Percentiles rank a stretch among this genome's conserved stretches.
phyloP scores from a whole-genome alignment of 1,284 basidiomycete species.

The Ceratorhiza oryzae-sativae region DNA sequence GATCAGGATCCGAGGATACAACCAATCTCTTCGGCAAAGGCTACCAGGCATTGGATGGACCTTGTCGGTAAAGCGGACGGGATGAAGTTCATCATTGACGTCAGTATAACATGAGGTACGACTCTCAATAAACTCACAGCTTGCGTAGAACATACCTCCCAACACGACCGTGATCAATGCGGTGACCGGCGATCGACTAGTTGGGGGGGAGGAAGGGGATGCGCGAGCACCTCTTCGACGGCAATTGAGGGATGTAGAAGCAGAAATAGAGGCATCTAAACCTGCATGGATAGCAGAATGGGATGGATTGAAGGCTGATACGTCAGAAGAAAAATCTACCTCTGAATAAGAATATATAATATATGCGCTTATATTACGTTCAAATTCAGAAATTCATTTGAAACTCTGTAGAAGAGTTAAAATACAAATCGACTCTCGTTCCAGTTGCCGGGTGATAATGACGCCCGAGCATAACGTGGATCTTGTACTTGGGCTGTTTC shows the following conservation, averaged over 20 bases:
- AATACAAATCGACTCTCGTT: too few species aligned
- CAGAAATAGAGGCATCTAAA: slow-evolving; percentile 15
- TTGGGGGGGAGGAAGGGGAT: not conserved
- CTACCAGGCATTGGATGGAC: slow-evolving; percentile 24
- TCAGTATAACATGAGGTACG: not conserved
- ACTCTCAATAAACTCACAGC: not conserved
- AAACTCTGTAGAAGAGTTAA: not conserved
- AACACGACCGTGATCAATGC: slow-evolving; percentile 1
- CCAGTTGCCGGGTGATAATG: too few species aligned
- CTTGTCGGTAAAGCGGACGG: slow-evolving; percentile 11
- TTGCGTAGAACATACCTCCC: slow-evolving; percentile 14
- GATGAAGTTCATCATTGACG: slow-evolving; percentile 15
- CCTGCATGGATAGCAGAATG: slow-evolving; percentile 23
- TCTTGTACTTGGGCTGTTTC: not conserved
- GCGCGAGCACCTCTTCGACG: not conserved
- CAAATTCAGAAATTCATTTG: not conserved
- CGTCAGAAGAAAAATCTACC: not conserved
- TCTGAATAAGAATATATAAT: not conserved
- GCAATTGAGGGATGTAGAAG: slow-evolving; percentile 17
- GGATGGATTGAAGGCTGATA: not conserved
- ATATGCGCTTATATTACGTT: not conserved
- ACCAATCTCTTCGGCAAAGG: slow-evolving; percentile 15
- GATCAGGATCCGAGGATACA: slow-evolving; percentile 21
- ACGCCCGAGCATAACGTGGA: not conserved
- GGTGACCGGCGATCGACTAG: not conserved